These are phyloP conservation scores for Beta corolliflora DNA, from an alignment of 179 eudicot genomes.

Conservation along the genomic window DNA sequence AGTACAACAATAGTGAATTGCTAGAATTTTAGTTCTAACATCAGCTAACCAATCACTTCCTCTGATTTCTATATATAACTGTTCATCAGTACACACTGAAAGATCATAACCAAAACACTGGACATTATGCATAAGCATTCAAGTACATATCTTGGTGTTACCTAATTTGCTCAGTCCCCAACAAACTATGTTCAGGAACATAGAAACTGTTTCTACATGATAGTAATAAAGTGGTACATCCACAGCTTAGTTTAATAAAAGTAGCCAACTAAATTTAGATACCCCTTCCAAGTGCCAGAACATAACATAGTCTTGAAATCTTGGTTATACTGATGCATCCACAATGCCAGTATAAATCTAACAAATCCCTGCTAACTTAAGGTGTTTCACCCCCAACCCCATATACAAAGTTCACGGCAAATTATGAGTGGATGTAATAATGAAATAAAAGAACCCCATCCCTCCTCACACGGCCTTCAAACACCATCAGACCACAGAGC, in stretches of 20 bases:
- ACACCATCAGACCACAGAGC: conserved; percentile 2
- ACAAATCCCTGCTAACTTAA: not conserved
- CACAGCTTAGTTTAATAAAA: not conserved
- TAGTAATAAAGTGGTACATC: not conserved
- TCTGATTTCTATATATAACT: not conserved
- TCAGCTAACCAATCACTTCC: too few species aligned
- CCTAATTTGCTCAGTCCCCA: not conserved
- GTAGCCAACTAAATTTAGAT: not conserved
- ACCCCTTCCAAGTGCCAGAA: not conserved
- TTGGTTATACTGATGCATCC: not conserved
- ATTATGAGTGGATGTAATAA: not conserved
- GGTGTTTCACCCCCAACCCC: not conserved
- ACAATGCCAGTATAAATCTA: not conserved
- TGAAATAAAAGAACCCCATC: not conserved
- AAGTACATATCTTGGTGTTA: not conserved
- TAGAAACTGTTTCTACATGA: not conserved
- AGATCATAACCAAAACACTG: not conserved
- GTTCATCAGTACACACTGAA: not conserved
- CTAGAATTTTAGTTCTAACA: not conserved
- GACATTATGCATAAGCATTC: not conserved
- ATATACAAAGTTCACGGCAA: not conserved
- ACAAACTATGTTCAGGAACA: not conserved
- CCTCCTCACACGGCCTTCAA: not conserved
- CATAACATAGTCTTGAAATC: not conserved
- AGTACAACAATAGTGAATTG: not conserved